Conservation (phyloP, 305 asterid species). For the Solanum hybrid region DNA sequence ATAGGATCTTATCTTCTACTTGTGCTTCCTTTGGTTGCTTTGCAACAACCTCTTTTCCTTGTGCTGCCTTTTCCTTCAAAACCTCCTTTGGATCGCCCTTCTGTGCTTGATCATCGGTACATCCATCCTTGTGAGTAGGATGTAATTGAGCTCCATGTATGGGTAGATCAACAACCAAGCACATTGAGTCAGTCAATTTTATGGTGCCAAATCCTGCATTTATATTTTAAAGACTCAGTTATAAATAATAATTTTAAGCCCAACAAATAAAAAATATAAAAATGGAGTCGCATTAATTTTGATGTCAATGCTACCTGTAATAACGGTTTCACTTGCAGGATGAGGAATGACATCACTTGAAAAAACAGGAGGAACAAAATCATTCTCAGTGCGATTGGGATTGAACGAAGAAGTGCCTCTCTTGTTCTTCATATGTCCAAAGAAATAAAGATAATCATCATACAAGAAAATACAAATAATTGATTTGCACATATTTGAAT, state of each 20-base stretch:
- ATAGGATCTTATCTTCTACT: background rate
- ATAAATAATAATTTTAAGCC: too few relatives aligned
- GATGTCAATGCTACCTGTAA: background rate
- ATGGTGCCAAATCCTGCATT: background rate
- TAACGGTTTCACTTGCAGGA: background rate
- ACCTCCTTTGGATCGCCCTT: background rate
- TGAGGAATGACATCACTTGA: background rate
- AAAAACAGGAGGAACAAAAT: background rate
- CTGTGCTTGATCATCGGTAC: background rate
- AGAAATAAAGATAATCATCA: background rate
- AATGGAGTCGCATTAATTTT: background rate
- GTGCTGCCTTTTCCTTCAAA: background rate
- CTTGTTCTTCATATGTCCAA: background rate
- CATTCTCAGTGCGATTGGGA: background rate
- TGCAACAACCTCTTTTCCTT: background rate
- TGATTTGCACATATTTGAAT: background rate
- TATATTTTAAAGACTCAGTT: background rate
- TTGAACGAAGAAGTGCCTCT: background rate
- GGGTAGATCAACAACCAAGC: background rate
- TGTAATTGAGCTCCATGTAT: background rate
- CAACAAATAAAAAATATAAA: too few relatives aligned
- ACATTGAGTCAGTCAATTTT: background rate
- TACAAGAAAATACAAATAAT: background rate
- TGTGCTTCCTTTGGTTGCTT: background rate
- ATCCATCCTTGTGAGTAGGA: background rate